Conservation (phyloP, 768 basidiomycete species). For the Panaeolus cyanescens region DNA sequence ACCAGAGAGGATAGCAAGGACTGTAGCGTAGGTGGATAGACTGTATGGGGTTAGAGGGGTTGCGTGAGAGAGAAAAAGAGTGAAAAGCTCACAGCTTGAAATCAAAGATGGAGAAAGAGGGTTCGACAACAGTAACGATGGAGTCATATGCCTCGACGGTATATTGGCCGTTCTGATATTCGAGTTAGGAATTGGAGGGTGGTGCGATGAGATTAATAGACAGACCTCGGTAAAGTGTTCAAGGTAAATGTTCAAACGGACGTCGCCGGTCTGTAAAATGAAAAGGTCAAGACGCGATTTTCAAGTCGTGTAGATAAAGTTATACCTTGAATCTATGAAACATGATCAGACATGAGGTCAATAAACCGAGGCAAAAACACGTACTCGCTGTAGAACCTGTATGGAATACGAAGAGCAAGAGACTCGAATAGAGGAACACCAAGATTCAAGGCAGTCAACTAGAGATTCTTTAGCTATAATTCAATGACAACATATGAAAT, state of each 20-base stretch:
- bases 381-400: slow-evolving; percentile 80
- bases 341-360: slow-evolving; percentile 10
- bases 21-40: slow-evolving; percentile 73
- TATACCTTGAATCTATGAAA: slow-evolving; percentile 61
- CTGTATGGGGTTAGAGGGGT: slow-evolving; percentile 23
- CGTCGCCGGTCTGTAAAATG: slow-evolving; percentile 63
- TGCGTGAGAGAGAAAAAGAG: slow-evolving; percentile 5
- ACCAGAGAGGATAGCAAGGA: slow-evolving; percentile 62
- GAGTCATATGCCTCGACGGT: slow-evolving; percentile 76
- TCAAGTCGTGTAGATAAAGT: not conserved
- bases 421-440: slow-evolving; percentile 53
- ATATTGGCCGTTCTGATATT: slow-evolving; percentile 50
- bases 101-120: slow-evolving; percentile 76
- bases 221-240: slow-evolving; percentile 66
- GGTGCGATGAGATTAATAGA: not conserved
- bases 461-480: slow-evolving; percentile 8
- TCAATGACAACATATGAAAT: not conserved
- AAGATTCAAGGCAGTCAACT: slow-evolving; percentile 65
- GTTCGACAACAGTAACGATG: slow-evolving; percentile 78
- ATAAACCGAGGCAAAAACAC: slow-evolving; percentile 25
- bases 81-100: slow-evolving; percentile 66
- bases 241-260: slow-evolving; percentile 75
- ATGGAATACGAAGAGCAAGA: slow-evolving; percentile 67
- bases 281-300: not conserved
- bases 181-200: slow-evolving; percentile 1